Percentiles rank a stretch among this genome's conserved stretches.
Conservation (phyloP, 2,329 filamentous ascomycete genomes). For the Cordyceps pruinosa region DNA sequence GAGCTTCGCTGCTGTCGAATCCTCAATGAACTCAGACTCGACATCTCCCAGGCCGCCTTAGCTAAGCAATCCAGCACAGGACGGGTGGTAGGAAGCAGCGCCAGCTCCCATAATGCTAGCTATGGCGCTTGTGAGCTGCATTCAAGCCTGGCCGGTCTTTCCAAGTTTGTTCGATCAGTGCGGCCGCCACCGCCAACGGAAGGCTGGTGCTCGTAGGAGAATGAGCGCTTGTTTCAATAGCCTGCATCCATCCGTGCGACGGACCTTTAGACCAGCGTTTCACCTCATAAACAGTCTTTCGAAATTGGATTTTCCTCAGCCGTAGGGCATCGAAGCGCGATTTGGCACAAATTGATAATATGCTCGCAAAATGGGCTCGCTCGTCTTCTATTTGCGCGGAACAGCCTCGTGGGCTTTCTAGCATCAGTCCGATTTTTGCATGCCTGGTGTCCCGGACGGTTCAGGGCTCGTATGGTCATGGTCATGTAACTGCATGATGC, state of each 20-base stretch:
- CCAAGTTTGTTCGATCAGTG: neutral
- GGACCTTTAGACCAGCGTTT: neutral
- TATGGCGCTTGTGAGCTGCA: neutral
- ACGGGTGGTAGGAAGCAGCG: neutral
- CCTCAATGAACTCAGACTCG: neutral
- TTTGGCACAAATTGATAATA: too few species aligned
- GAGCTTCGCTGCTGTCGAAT: neutral
- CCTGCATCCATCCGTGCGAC: neutral
- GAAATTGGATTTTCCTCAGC: neutral
- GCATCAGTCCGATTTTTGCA: too few species aligned
- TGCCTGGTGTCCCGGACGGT: neutral
- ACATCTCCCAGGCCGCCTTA: neutral
- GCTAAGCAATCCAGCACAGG: neutral
- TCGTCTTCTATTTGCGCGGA: too few species aligned
- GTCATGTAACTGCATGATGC: neutral
- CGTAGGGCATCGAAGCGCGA: neutral
- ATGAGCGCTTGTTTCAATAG: conserved; percentile 6
- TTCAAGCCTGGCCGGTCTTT: neutral
- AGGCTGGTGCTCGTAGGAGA: neutral
- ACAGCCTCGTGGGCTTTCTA: too few species aligned
- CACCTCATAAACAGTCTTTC: neutral
- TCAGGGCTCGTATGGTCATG: neutral
- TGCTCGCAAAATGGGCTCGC: too few species aligned
- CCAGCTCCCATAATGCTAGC: neutral
- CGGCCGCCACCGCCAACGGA: neutral